Evolutionary conservation across 108 stramenopile genomes (phyloP).

Genomic region (Discostella stelligeroides): DNA sequence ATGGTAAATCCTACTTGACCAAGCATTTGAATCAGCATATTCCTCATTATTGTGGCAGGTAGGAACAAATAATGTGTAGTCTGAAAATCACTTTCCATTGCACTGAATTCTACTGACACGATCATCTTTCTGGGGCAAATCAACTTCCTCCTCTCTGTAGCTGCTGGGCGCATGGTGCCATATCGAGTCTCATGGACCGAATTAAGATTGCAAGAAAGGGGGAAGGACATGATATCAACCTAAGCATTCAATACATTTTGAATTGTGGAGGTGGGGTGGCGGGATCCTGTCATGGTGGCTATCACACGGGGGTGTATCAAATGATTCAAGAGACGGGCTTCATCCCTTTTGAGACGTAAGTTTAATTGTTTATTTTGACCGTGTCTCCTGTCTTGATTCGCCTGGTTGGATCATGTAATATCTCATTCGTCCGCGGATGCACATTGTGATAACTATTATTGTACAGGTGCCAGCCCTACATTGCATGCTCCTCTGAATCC

Average conservation of each 20-base stretch:
- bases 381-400: too few relatives aligned
- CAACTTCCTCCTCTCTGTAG: too few relatives aligned
- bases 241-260: conserved; percentile 81
- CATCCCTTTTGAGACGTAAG: conserved; percentile 54
- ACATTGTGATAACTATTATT: too few relatives aligned
- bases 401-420: too few relatives aligned
- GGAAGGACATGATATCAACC: conserved; percentile 59
- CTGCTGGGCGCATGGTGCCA: conserved; percentile 72
- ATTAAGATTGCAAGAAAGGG: conserved; percentile 90
- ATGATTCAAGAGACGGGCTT: conserved; percentile 60
- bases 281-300: conserved; percentile 79
- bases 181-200: conserved; percentile 83
- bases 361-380: too few relatives aligned
- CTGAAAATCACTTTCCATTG: conserved; percentile 22
- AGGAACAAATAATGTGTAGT: too few relatives aligned
- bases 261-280: conserved; percentile 77
- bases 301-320: conserved; percentile 70
- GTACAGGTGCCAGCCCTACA: conserved; percentile 72
- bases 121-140: too few relatives aligned
- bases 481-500: conserved; percentile 82
- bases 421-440: too few relatives aligned
- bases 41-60: conserved; percentile 61
- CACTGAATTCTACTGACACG: conserved; percentile 22
- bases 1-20: conserved; percentile 81
- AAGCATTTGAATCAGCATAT: conserved; percentile 91